Base-by-base conservation (phyloP, 192 early-diverging fungal species). In the Rhizophagus sp. region DNA sequence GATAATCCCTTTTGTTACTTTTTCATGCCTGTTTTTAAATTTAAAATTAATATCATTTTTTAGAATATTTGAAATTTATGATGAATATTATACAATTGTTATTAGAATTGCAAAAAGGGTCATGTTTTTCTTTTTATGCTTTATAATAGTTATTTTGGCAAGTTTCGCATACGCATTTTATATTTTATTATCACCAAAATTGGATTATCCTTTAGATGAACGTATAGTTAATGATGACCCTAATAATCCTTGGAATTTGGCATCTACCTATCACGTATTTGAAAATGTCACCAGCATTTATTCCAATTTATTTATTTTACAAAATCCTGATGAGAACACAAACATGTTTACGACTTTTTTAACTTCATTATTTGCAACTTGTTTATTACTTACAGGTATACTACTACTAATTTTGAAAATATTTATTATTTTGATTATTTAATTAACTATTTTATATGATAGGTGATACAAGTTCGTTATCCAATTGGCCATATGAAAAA, bases 41-140 rank as follows among this genome's bases (percentile, higher is more conserved):
- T 47, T 73, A 49, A 73, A 73, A 50, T 73, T 73, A 22, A 22
- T 73, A 15, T 22, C n/a, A 8, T 50, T 73, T n/a, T 50, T 41
- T 44, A 30, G 71, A 47, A 6, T 17, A 25, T 22, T 73, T 73
- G 36, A 44, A 25, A 9, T 24, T 73, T 73, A 44, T 44, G 71
- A 36, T 44, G 19, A 44, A 19, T 73, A 73, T 73, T 24, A 44
- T 41, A 41, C 71, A 41, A 73, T 73, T 11, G 41, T 73, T 15
- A 49, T 73, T 12, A 27, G 25, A 24, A 25, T 22, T 49, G 24
- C 39, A 72, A 17, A 72, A 17, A 5, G 36, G 19, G 39, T 41
- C 39, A 22, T 72, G 9, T 39, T 22, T 12, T 72, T 19, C 8
- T 72, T 72, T n/a, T 27, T 72, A 49, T 24, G 34, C 12, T 39